A percentile compares a stretch with the other conserved stretches of the same genome.
Conservation (phyloP, 2,329 filamentous ascomycete genomes). For the Clonostachys byssicola region DNA sequence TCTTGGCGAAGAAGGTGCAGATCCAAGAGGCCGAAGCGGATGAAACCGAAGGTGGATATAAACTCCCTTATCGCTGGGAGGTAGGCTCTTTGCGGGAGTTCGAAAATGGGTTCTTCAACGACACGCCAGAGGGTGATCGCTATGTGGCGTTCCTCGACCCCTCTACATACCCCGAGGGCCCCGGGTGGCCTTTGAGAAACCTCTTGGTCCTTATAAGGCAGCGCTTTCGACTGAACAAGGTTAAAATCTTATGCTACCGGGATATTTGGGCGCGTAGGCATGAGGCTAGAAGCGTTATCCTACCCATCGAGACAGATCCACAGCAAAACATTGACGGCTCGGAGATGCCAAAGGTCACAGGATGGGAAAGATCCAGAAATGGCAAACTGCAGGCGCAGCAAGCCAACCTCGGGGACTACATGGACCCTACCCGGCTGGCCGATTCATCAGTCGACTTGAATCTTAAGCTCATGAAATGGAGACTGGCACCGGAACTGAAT, state of each 20-base stretch:
- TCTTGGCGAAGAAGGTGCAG: conserved; percentile 77
- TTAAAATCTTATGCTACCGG: conserved; percentile 86
- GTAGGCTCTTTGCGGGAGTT: conserved; percentile 73
- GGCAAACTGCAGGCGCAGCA: conserved; percentile 75
- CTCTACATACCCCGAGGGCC: conserved; percentile 82
- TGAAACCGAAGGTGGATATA: conserved; percentile 36
- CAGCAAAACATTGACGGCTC: conserved; percentile 34
- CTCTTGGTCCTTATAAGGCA: conserved; percentile 80
- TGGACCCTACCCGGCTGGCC: conserved; percentile 84
- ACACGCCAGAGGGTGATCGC: conserved; percentile 65
- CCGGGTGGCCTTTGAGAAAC: conserved; percentile 91
- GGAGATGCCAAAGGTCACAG: conserved; percentile 83
- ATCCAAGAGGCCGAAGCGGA: conserved; percentile 35
- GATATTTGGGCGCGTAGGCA: conserved; percentile 76
- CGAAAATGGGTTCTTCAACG: conserved; percentile 83
- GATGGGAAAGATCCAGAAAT: conserved; percentile 83
- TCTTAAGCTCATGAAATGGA: conserved; percentile 98
- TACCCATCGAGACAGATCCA: conserved; percentile 58
- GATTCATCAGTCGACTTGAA: conserved; percentile 96
- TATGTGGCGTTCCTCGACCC: conserved; percentile 89
- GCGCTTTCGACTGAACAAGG: conserved; percentile 70
- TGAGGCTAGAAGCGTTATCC: conserved; percentile 75
- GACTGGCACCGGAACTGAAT: conserved; percentile 83
- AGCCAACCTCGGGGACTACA: conserved; percentile 84
- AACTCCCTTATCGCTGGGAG: conserved; percentile 68